These are phyloP conservation scores for Ogataea siamensis DNA, from an alignment of 805 yeast species.

Conservation along the genomic window DNA sequence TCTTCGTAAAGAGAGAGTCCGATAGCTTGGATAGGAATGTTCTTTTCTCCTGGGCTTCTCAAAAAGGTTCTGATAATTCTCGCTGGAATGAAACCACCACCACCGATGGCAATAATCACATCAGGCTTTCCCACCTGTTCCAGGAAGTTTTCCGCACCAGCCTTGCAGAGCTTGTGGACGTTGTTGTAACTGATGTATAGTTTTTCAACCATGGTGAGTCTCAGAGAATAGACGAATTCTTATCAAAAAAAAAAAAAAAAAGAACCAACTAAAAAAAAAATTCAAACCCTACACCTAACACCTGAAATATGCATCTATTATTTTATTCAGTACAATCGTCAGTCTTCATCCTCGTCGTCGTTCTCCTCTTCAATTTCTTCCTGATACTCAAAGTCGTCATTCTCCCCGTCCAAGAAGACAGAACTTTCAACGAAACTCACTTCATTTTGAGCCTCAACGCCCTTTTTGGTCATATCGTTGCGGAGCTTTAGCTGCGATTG, in stretches of 20 bases:
- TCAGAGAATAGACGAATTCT: slow-evolving; percentile 1
- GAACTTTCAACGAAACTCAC: slow-evolving; percentile 24
- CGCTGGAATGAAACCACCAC: slow-evolving; percentile 73
- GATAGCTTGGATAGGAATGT: slow-evolving; percentile 69
- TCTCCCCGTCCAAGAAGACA: slow-evolving; percentile 32
- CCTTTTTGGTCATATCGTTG: slow-evolving; percentile 41
- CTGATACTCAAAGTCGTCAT: slow-evolving; percentile 19
- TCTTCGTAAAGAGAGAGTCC: slow-evolving; percentile 65
- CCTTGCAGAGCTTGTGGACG: slow-evolving; percentile 79
- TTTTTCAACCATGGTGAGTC: slow-evolving; percentile 40
- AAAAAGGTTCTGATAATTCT: slow-evolving; percentile 64
- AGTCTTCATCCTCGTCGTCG: slow-evolving; percentile 10
- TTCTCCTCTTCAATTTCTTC: slow-evolving; percentile 9
- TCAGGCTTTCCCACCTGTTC: slow-evolving; percentile 40
- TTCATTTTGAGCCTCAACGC: slow-evolving; percentile 15
- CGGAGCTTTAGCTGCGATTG: slow-evolving; percentile 75
- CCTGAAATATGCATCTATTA: slow-evolving; percentile 4
- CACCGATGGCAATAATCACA: slow-evolving; percentile 65
- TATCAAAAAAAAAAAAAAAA: slow-evolving; percentile 5
- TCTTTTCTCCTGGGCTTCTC: slow-evolving; percentile 56
- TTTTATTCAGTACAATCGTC: neutral
- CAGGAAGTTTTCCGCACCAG: slow-evolving; percentile 34
- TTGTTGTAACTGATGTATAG: slow-evolving; percentile 72
- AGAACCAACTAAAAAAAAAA: neutral
- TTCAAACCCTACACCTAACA: neutral